Percentiles rank a stretch among this genome's conserved stretches.
Evolutionary conservation across 768 basidiomycete genomes (phyloP).

Genomic region (Chalciporus pseudorubinellus): DNA sequence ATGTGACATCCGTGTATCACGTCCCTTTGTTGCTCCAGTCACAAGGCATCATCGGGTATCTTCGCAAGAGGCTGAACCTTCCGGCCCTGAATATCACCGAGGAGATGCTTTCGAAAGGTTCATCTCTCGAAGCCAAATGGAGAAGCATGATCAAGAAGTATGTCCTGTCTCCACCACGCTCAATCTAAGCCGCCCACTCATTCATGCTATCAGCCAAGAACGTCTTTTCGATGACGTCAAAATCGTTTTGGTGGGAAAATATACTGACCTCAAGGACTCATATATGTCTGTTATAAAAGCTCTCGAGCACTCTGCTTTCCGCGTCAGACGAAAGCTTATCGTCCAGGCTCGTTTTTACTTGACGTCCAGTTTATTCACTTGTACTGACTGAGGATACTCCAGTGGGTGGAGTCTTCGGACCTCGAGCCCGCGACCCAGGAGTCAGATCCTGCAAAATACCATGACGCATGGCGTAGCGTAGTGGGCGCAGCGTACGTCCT

Average conservation of each 20-base stretch:
- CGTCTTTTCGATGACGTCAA: constrained; percentile 85
- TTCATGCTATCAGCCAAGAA: constrained; percentile 68
- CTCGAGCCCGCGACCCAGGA: constrained; percentile 80
- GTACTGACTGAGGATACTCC: constrained; percentile 4
- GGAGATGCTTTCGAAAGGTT: constrained; percentile 60
- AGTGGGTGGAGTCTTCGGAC: constrained; percentile 98
- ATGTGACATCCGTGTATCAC: constrained; percentile 95
- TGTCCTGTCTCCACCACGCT: constrained; percentile 19
- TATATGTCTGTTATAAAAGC: constrained; percentile 99
- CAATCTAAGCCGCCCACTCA: not conserved
- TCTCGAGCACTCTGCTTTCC: constrained; percentile 94
- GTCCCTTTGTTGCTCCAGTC: constrained; percentile 89
- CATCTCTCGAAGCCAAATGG: constrained; percentile 72
- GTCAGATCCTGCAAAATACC: constrained; percentile 81
- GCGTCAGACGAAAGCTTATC: constrained; percentile 79
- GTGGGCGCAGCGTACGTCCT: constrained; percentile 78
- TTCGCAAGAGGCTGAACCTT: constrained; percentile 80
- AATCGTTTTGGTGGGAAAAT: constrained; percentile 95
- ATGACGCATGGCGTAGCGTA: constrained; percentile 92
- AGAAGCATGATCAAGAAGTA: constrained; percentile 79
- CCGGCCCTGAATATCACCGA: constrained; percentile 50
- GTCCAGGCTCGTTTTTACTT: constrained; percentile 59
- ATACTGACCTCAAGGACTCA: constrained; percentile 94
- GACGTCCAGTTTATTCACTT: not conserved
- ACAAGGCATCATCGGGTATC: constrained; percentile 87